Evolutionary conservation across 1,284 basidiomycete genomes (phyloP).

Genomic region (Cryptococcus wingfieldii): DNA sequence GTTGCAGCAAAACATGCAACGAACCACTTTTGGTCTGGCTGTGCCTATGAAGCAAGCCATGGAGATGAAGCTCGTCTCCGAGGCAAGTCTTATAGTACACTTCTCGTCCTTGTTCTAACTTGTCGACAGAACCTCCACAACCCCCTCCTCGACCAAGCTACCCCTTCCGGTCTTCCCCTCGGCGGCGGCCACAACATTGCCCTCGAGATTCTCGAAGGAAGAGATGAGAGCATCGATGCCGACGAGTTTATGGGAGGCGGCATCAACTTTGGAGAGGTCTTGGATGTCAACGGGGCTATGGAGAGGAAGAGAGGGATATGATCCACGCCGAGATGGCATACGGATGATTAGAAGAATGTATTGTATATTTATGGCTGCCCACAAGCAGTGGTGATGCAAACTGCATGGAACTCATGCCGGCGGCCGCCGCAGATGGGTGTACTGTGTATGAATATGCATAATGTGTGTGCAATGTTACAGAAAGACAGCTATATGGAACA

Average conservation of each 20-base stretch:
- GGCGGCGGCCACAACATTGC: conserved; percentile 63
- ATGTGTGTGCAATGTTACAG: too few relatives aligned
- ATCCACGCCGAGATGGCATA: background rate
- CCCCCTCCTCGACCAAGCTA: conserved; percentile 35
- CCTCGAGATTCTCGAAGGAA: conserved; percentile 85
- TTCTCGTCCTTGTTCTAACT: background rate
- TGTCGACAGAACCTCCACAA: conserved; percentile 23
- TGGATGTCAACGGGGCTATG: conserved; percentile 41
- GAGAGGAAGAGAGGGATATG: conserved; percentile 44
- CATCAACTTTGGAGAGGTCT: conserved; percentile 28
- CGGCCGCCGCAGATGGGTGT: too few relatives aligned
- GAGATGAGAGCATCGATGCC: conserved; percentile 73
- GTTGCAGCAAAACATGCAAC: conserved; percentile 75
- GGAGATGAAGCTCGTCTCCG: conserved; percentile 81
- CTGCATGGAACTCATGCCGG: too few relatives aligned
- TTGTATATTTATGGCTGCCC: too few relatives aligned
- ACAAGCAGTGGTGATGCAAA: too few relatives aligned
- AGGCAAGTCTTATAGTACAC: conserved; percentile 54
- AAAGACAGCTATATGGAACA: too few relatives aligned
- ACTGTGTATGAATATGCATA: too few relatives aligned
- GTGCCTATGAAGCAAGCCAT: conserved; percentile 84
- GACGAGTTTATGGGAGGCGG: conserved; percentile 61
- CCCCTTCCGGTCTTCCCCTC: conserved; percentile 38
- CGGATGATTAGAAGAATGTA: background rate
- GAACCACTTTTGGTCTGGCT: conserved; percentile 80